Evolutionary conservation across 352 stramenopile genomes (phyloP), one percentile per base, ranked within the genome.

Genomic region (Elongisporangium anandrum): DNA sequence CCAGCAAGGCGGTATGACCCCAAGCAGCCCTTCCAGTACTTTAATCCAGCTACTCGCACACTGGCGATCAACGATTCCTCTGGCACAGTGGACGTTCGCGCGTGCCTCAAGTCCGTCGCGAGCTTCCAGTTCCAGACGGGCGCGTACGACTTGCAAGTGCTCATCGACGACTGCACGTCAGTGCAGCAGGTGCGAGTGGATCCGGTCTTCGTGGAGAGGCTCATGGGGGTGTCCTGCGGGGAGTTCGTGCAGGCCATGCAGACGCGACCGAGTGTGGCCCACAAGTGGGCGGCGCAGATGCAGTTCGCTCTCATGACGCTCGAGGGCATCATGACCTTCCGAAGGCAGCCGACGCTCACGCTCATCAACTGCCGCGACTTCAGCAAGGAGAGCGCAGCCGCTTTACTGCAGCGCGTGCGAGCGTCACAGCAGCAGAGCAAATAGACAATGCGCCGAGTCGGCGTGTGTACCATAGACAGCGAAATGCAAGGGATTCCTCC

Each of bases 51-150:
- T 4, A 15, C 29, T 41, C 29, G 29, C 29, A 1, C 13, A 8
- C 29, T 41, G 29, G 13, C 24, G 45, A 59, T 56, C 29, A 26
- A 47, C 29, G 53, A 59, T 12, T 50, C 71, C 17, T 55, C 70
- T 22, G 62, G 65, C 38, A 76, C 68, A 60, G 68, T 85, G n/a
- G 60, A 69, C 12, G 77, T 94, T 48, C 81, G 80, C 20, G 85
- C 69, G 16, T 93, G 81, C 57, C 75, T 94, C 57, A 92, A 94
- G 67, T 94, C 85, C 17, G 85, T 94, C 17, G 66, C 80, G n/a
- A 78, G 79, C 0, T 94, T 94, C 64, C 77, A 92, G 61, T 94
- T 89, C 56, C 74, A 87, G 34, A 87, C 71, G 3, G 85, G 85
- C 3, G 59, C 61, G 13, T 94, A 92, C 61, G 70, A 83, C 6